A percentile compares a stretch with the other conserved stretches of the same genome.
Evolutionary conservation across 169 alveolate species (phyloP).

Genomic region (Theileria orientalis): DNA sequence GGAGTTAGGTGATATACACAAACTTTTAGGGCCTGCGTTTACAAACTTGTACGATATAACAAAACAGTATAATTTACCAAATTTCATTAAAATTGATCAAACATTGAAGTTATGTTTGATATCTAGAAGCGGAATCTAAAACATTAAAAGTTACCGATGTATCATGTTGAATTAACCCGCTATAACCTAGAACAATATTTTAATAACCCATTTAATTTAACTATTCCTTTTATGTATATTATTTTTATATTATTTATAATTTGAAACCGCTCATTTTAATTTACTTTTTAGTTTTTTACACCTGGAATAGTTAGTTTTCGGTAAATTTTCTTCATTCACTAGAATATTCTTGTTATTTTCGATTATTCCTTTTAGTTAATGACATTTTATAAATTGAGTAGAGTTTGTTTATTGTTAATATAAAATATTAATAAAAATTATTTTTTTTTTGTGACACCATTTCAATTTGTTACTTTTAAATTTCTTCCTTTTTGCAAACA

Average conservation of each 20-base stretch:
- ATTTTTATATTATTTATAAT: no score
- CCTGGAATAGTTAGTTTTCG: no score
- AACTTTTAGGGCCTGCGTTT: not conserved
- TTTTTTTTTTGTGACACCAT: not conserved
- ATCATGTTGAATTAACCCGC: not conserved
- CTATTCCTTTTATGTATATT: not conserved
- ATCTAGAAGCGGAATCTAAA: not conserved
- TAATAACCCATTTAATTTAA: not conserved
- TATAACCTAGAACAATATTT: not conserved
- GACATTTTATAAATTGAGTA: no score
- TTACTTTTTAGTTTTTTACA: no score
- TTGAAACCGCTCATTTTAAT: no score
- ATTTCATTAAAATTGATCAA: not conserved
- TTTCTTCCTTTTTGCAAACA: no score
- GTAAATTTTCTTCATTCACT: no score
- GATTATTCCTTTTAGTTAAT: no score
- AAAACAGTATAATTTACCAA: not conserved
- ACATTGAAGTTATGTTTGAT: not conserved
- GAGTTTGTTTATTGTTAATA: no score
- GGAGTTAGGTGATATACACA: not conserved
- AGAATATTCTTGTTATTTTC: no score
- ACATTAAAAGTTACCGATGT: not conserved
- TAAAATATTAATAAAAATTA: not conserved
- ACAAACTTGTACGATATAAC: not conserved
- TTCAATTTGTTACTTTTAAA: not conserved